Conservation (phyloP, 2,329 filamentous ascomycete species). For the Stenocarpella maydis region DNA sequence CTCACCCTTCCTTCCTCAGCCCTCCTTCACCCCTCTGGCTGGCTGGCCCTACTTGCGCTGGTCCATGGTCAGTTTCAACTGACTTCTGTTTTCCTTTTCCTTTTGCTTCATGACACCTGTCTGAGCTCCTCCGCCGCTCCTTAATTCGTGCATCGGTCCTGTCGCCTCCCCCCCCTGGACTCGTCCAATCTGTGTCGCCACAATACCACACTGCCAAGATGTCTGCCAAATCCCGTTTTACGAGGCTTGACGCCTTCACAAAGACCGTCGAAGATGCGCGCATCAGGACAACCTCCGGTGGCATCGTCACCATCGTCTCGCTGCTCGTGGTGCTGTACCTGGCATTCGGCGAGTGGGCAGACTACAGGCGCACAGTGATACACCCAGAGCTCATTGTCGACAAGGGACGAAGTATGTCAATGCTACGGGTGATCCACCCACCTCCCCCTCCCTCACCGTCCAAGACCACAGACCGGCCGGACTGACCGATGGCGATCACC, state of each 20-base stretch:
- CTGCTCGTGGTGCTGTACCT: conserved; percentile 88
- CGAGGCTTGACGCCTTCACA: conserved; percentile 96
- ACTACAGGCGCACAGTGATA: conserved; percentile 86
- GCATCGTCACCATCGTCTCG: conserved; percentile 91
- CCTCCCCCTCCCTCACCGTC: neutral
- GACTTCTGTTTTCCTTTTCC: neutral
- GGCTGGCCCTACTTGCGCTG: conserved; percentile 6
- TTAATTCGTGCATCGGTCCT: conserved; percentile 10
- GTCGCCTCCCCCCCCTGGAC: conserved; percentile 7
- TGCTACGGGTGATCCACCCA: neutral
- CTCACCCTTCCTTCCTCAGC: conserved; percentile 9
- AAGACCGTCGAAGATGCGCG: conserved; percentile 99
- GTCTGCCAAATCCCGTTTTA: conserved; percentile 93
- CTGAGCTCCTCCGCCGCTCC: conserved; percentile 25
- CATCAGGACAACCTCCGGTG: conserved; percentile 93
- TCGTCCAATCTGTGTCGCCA: neutral
- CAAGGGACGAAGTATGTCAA: conserved; percentile 82
- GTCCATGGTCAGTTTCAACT: conserved; percentile 25
- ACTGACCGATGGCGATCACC: conserved; percentile 13
- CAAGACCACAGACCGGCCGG: conserved; percentile 35
- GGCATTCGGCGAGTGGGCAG: conserved; percentile 93
- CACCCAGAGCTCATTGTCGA: conserved; percentile 95
- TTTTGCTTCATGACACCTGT: conserved; percentile 8
- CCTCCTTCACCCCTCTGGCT: neutral
- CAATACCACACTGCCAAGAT: conserved; percentile 59